Conservation (phyloP, 2,329 filamentous ascomycete species). For the Talaromyces piceae region DNA sequence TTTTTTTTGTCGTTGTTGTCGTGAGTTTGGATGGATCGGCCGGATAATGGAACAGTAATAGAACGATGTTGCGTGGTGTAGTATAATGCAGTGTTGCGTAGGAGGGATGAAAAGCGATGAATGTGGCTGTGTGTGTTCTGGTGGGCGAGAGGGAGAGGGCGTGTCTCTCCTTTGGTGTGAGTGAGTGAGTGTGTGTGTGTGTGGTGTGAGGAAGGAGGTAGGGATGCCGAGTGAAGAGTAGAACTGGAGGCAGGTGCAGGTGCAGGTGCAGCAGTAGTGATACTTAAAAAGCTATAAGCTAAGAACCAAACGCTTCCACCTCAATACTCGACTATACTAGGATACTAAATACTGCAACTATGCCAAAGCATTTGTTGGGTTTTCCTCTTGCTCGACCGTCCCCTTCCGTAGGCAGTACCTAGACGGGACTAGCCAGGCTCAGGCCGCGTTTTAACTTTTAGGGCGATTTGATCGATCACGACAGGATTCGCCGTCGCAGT, state of each 20-base stretch:
- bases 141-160: no score
- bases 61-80: no score
- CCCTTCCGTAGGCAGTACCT: not conserved
- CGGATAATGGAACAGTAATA: no score
- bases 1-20: no score
- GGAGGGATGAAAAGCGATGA: no score
- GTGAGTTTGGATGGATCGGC: no score
- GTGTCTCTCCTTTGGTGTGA: no score
- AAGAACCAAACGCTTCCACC: not conserved
- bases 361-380: not conserved
- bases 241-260: not conserved
- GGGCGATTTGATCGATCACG: not conserved
- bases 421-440: not conserved
- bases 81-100: not conserved
- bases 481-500: not conserved
- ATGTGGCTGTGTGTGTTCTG: no score
- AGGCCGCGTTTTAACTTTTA: not conserved
- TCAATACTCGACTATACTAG: not conserved
- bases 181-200: no score
- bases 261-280: not conserved
- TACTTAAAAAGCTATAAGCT: not conserved
- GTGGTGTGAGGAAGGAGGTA: not conserved
- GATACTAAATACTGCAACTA: not conserved
- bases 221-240: not conserved
- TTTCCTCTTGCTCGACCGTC: no score